Evolutionary conservation across 1,139 yeast genomes (phyloP).

Genomic region (Candida sojae): DNA sequence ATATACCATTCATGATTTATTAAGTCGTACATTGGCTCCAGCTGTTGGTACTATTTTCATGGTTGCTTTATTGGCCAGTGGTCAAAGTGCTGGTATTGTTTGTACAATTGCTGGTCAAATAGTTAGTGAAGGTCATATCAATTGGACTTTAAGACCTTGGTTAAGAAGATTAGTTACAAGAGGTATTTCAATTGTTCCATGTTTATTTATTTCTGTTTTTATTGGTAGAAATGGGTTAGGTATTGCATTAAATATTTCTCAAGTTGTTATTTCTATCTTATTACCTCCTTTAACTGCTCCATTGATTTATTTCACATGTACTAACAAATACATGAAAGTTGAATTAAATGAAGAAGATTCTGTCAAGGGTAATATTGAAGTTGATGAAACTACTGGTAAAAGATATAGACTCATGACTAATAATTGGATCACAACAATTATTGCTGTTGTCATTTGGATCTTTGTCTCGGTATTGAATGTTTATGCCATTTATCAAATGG

Average conservation of each 20-base stretch:
- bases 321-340: conserved; percentile 60
- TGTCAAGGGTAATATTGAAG: conserved; percentile 10
- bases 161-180: conserved; percentile 70
- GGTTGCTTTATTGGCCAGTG: conserved; percentile 72
- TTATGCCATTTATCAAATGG: conserved; percentile 69
- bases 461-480: conserved; percentile 65
- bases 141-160: conserved; percentile 80
- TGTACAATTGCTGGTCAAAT: conserved; percentile 89
- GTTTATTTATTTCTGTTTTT: conserved; percentile 58
- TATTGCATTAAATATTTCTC: conserved; percentile 70
- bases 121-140: conserved; percentile 79
- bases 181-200: conserved; percentile 70
- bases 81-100: conserved; percentile 83
- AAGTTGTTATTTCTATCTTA: conserved; percentile 70
- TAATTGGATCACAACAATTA: conserved; percentile 53
- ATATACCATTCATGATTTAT: conserved; percentile 64
- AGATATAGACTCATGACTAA: conserved; percentile 56
- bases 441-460: conserved; percentile 59
- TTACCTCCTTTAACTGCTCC: conserved; percentile 80
- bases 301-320: conserved; percentile 70
- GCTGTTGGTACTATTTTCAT: conserved; percentile 78
- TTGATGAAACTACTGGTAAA: conserved; percentile 13
- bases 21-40: conserved; percentile 60
- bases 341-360: conserved; percentile 25
- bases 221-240: conserved; percentile 69